Evolutionary conservation across 2,329 filamentous ascomycete species (phyloP).

Genomic region (Pseudodiploospora longispora): DNA sequence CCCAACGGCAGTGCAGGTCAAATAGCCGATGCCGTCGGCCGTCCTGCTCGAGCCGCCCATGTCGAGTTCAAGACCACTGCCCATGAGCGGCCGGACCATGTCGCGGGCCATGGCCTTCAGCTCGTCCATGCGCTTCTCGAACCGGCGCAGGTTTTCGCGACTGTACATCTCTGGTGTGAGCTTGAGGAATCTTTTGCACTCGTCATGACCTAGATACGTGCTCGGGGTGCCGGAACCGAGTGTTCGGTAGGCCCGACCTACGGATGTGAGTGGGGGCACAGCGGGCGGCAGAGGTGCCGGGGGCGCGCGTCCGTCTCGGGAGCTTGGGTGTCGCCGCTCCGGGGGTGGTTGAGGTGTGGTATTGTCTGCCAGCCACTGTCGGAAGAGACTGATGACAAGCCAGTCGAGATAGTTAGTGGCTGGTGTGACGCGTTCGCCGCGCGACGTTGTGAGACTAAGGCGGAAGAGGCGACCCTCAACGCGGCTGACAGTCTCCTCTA

Average conservation of each 20-base stretch:
- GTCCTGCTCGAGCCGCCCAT: constrained; percentile 35
- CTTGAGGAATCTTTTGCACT: constrained; percentile 86
- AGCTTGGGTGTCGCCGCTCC: constrained; percentile 18
- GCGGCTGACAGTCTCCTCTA: constrained; percentile 72
- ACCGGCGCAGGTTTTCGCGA: constrained; percentile 74
- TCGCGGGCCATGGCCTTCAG: constrained; percentile 78
- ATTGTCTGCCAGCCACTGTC: constrained; percentile 89
- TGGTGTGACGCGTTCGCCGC: constrained; percentile 77
- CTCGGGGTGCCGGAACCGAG: constrained; percentile 54
- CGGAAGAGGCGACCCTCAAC: constrained; percentile 78
- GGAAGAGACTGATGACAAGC: constrained; percentile 79
- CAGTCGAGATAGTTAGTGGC: constrained; percentile 78
- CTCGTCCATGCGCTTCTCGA: constrained; percentile 83
- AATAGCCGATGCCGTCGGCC: constrained; percentile 37
- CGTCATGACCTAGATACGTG: constrained; percentile 72
- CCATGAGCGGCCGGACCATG: constrained; percentile 76
- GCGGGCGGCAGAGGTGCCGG: constrained; percentile 28
- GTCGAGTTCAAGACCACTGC: constrained; percentile 77
- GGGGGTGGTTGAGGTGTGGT: constrained; percentile 58
- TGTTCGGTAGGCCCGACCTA: constrained; percentile 69
- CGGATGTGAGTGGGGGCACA: constrained; percentile 43
- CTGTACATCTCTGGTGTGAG: constrained; percentile 74
- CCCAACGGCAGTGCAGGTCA: constrained; percentile 42
- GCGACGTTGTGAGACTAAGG: constrained; percentile 66
- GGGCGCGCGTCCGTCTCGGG: constrained; percentile 21